These are phyloP conservation scores for Triticum turgidum DNA, from an alignment of 176 grass and related monocot species.

Conservation along the genomic window DNA sequence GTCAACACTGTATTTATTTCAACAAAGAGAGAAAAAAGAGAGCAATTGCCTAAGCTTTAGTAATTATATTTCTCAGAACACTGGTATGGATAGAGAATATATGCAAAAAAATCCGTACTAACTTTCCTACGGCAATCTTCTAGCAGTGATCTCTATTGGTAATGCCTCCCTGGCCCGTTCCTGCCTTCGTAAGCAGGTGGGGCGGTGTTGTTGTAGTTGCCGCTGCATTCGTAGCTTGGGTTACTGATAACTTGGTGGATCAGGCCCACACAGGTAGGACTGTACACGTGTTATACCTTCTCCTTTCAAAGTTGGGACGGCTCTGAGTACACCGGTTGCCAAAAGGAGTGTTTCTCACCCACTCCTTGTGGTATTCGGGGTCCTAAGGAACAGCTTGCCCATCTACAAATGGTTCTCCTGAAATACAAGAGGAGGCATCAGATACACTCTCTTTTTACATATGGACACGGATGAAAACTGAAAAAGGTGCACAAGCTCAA, in stretches of 20 bases:
- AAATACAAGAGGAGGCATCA: constrained; percentile 21
- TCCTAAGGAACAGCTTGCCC: constrained; percentile 82
- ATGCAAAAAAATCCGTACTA: neutral
- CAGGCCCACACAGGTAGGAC: constrained; percentile 3
- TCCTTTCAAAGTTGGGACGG: too few relatives aligned
- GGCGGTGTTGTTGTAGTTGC: neutral
- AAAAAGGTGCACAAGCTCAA: neutral
- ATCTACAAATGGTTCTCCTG: constrained; percentile 89
- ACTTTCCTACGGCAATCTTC: constrained; percentile 3
- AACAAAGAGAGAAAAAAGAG: neutral
- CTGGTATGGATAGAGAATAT: neutral
- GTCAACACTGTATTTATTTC: constrained; percentile 28
- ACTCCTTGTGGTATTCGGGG: constrained; percentile 73
- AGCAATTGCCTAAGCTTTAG: neutral
- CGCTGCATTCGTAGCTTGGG: neutral
- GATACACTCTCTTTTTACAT: neutral
- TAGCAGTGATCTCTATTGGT: constrained; percentile 36
- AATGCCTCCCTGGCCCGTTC: neutral
- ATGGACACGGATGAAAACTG: neutral
- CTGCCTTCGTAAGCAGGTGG: neutral
- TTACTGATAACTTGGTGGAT: constrained; percentile 47
- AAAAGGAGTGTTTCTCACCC: constrained; percentile 35
- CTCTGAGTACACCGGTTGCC: too few relatives aligned
- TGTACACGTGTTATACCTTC: too few relatives aligned
- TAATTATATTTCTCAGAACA: neutral